Conservation (phyloP, 176 grass and related monocot genomes). For the Bromus sterilis region DNA sequence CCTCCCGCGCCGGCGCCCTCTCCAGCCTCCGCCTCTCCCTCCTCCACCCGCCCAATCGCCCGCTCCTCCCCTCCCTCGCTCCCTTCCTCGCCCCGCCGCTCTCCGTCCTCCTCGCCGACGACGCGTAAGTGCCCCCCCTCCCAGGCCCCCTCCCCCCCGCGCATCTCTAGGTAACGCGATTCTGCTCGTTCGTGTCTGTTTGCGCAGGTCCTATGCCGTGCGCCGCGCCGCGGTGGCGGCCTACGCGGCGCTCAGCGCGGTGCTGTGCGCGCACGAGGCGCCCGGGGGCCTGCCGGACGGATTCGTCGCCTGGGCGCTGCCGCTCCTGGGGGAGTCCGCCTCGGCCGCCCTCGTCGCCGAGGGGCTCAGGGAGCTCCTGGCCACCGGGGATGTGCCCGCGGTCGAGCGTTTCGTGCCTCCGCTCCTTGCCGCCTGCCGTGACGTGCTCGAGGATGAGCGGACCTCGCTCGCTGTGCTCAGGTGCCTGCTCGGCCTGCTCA, state of each 20-base stretch:
- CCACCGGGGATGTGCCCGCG: slow-evolving; percentile 42
- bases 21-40: slow-evolving; percentile 77
- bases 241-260: slow-evolving; percentile 72
- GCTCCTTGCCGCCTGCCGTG: slow-evolving; percentile 67
- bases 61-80: slow-evolving; percentile 69
- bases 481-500: slow-evolving; percentile 68
- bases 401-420: slow-evolving; percentile 72
- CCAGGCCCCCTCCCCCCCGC: neutral
- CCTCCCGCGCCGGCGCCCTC: slow-evolving; percentile 51
- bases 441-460: slow-evolving; percentile 85
- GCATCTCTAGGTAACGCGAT: neutral
- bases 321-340: slow-evolving; percentile 58
- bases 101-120: slow-evolving; percentile 51
- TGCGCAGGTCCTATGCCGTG: slow-evolving; percentile 66
- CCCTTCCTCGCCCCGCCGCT: slow-evolving; percentile 56
- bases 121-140: slow-evolving; percentile 19
- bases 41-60: slow-evolving; percentile 67
- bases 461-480: slow-evolving; percentile 72
- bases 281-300: slow-evolving; percentile 62
- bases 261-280: slow-evolving; percentile 55
- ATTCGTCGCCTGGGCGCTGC: slow-evolving; percentile 82
- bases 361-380: slow-evolving; percentile 67
- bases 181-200: slow-evolving; percentile 4
- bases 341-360: slow-evolving; percentile 56
- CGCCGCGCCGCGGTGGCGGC: slow-evolving; percentile 64